Conservation (phyloP, 2,329 filamentous ascomycete species). For the Elsinoe australis region DNA sequence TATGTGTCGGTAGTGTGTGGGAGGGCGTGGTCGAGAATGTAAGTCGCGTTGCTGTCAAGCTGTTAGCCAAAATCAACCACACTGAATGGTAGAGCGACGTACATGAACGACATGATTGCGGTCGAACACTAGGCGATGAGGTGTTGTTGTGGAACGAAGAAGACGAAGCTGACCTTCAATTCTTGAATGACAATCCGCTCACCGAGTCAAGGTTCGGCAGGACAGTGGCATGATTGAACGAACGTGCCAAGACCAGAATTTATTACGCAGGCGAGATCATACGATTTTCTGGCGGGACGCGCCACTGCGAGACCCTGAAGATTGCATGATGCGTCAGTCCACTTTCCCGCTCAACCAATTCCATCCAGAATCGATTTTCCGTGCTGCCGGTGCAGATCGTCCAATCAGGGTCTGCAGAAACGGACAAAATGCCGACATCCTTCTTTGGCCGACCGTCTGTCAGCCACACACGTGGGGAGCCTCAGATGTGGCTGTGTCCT, state of each 20-base stretch:
- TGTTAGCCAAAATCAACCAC: neutral
- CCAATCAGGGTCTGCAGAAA: neutral
- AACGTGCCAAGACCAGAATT: slow-evolving; percentile 8
- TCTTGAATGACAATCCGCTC: neutral
- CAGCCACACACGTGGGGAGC: too few relatives aligned
- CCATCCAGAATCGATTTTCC: too few relatives aligned
- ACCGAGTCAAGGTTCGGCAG: neutral
- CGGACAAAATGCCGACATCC: neutral
- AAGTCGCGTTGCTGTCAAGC: slow-evolving; percentile 27
- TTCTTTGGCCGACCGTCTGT: neutral
- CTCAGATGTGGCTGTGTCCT: too few relatives aligned
- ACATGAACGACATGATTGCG: slow-evolving; percentile 23
- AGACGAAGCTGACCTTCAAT: neutral
- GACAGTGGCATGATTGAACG: slow-evolving; percentile 6
- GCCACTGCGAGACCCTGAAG: slow-evolving; percentile 1
- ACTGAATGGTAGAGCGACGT: slow-evolving; percentile 7
- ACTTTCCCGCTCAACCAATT: neutral
- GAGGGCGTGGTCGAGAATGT: slow-evolving; percentile 30
- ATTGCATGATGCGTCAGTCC: neutral
- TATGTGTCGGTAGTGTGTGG: slow-evolving; percentile 48
- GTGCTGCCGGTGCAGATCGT: too few relatives aligned
- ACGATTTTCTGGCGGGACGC: slow-evolving; percentile 4
- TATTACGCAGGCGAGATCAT: slow-evolving; percentile 13
- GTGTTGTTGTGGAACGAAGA: neutral
- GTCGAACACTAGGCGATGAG: too few relatives aligned